Base-by-base conservation (phyloP, 2,329 filamentous ascomycete species). In the Pestalotiopsis sp. region DNA sequence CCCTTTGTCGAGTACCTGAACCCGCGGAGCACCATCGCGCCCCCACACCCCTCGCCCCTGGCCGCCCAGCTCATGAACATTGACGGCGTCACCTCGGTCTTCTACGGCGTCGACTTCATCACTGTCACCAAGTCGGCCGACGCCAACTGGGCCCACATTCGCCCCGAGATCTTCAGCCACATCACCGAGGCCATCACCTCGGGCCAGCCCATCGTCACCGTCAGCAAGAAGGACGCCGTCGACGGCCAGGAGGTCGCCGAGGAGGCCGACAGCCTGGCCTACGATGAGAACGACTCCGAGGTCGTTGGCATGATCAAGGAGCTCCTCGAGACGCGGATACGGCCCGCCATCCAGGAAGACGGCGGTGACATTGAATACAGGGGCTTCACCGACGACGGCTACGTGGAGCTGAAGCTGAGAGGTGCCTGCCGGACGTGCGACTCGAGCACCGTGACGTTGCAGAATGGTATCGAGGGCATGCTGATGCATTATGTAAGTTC, bases 301-400 rank as follows among this genome's bases (percentile, higher is more conserved):
- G 93, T 98, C 12, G 92, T 99, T 9, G 92, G 94, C 69, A 98
- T 98, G 96, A 98, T 99, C 83, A 97, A 98, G 84, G 96, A 99
- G 83, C 84, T 99, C 39, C 86, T 99, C 45, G 96, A 99, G 82
- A 99, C 96, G 31, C 88, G 96, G 71, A 97, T 99, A 77, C 88
- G 96, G 58, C 96, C 96, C 0, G 93, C 95, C 1, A 99, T 99
- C 71, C 96, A 98, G 80, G 96, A 98, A 79, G 96, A 99, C 74
- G 96, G 96, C 62, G 96, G 96, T 60, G 96, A 99, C 79, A 98
- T 99, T 76, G 96, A 99, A 80, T 97, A 95, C 79, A 87, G 93
- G 20, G 95, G 95, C 1, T 98, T 98, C 76, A 88, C 94, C 73
- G 88, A 94, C 74, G 66, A 67, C 27, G 96, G 96, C 0, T 88